These are phyloP conservation scores for Acrocalymma vagum DNA, from an alignment of 2,329 filamentous ascomycete species.

Conservation along the genomic window DNA sequence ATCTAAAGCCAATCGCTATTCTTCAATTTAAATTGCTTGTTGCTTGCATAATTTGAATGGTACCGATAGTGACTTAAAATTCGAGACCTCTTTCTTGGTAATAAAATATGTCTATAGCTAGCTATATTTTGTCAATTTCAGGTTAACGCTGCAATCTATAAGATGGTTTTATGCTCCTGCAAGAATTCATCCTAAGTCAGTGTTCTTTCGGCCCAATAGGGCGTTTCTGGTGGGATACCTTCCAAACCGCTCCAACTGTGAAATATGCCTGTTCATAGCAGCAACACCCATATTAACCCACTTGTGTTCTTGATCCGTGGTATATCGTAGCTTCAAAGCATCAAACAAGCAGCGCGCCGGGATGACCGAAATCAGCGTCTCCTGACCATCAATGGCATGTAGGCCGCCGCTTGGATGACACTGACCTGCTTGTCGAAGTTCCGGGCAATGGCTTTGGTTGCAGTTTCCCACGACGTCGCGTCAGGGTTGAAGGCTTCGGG, in stretches of 20 bases:
- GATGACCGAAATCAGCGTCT: slow-evolving; percentile 17
- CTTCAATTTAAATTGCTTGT: too few species aligned
- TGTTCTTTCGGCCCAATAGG: slow-evolving; percentile 14
- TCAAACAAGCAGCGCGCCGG: slow-evolving; percentile 17
- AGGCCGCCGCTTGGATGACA: slow-evolving; percentile 20
- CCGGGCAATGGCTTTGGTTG: slow-evolving; percentile 16
- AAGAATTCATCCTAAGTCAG: too few species aligned
- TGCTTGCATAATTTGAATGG: too few species aligned
- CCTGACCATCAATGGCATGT: slow-evolving; percentile 21
- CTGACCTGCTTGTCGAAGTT: slow-evolving; percentile 21
- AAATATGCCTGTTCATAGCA: slow-evolving; percentile 12
- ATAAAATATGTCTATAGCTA: too few species aligned
- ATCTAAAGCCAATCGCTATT: too few species aligned
- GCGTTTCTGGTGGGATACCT: slow-evolving; percentile 19
- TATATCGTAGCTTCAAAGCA: slow-evolving; percentile 15
- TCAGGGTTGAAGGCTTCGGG: slow-evolving; percentile 17
- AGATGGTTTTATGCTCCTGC: too few species aligned
- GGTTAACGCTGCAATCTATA: too few species aligned
- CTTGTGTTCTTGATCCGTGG: slow-evolving; percentile 16
- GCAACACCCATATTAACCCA: slow-evolving; percentile 15
- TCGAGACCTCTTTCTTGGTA: too few species aligned
- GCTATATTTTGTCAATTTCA: too few species aligned
- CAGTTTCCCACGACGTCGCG: slow-evolving; percentile 12
- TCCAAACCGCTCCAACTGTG: slow-evolving; percentile 17
- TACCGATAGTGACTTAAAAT: too few species aligned